Base-by-base conservation (phyloP, 2,329 filamentous ascomycete genomes). In the Stemphylium beticola region DNA sequence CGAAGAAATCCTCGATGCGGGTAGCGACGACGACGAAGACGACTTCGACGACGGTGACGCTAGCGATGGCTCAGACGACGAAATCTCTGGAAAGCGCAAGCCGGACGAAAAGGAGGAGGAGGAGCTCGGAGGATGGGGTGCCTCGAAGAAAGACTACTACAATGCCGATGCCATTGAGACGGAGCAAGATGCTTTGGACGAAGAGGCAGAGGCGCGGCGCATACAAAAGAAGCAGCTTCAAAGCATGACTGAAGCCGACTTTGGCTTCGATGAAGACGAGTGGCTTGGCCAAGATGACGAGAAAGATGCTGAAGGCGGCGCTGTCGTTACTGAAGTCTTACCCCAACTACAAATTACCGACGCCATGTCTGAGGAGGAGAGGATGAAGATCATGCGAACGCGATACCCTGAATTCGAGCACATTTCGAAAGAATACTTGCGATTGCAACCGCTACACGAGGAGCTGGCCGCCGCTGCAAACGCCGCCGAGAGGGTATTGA, bases 391-490 rank as follows among this genome's bases (percentile, higher is more conserved):
- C 14, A 77, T 99, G 45, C 87, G 88, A 66, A 84, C 86, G 41
- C 84, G 91, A 73, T 97, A 99, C 73, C 95, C 96, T 2, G 95
- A 99, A 72, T 95, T 98, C 62, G 90, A 96, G 58, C 88, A 88
- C 52, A 81, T 99, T 33, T 88, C 90, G 42, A 87, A 89, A 63
- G 93, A 98, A 67, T 89, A 95, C 55, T 73, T 88, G 49, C 79
- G 83, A n/a, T 78, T 96, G 41, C 88, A 93, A 68, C 74, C 79
- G 20, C 67, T 83, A 6, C 80, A 85, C 62, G 84, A 87, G 18
- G 78, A 85, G 12, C 76, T 95, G 8, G 78, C 79, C 10, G 77
- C 82, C 8, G 79, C 88, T 40, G 84, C 86, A 43, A 79, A 83
- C 44, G 80, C 83, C 26, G 85, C 87, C 1, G 80, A 85, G 48